Evolutionary conservation across 345 rosid genomes (phyloP), one percentile per base, ranked within the genome.

Genomic region (Sonneratia alba): DNA sequence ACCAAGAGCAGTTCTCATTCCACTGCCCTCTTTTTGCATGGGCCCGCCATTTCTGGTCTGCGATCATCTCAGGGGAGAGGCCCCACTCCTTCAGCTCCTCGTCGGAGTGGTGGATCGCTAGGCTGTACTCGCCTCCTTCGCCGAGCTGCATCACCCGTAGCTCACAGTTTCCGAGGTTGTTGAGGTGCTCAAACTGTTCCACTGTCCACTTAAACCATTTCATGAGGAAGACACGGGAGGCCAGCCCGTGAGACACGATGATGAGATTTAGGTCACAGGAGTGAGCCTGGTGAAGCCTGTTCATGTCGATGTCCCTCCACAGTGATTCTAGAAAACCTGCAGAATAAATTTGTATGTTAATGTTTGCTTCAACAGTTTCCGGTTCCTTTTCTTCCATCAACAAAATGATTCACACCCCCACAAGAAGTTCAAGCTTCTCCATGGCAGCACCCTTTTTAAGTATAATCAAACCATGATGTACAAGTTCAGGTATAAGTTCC

Each of bases 131-230:
- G 67, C 96, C 95, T 0, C 96, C 91, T 0, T 69, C 76, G 73
- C 98, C 97, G 70, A 89, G 65, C 78, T 89, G 88, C 98, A 96
- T 89, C 43, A 91, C 92, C 13, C 98, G 83, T 66, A 74, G 66
- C 84, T 78, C 98, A 27, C 96, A 92, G 78, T 92, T 96, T 6
- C 83, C 91, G 0, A 70, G 87, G 79, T 96, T 96, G 76, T 89
- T 91, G 42, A 96, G 78, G 22, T 2, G 79, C 80, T 96, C 98
- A 7, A 92, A 91, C 69, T 92, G 98, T 68, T 91, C 91, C 1
- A 96, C 97, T 0, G 89, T 88, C 98, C 99, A 92, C 81, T 92
- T 91, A 80, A 92, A 92, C 99, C 99, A 96, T 79, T 92, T 96
- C 99, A 91, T 91, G 65, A 96, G 89, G 87, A 96, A 92, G 21